phyloP scores from a whole-genome alignment of 106 monocot genomes.

The Phalaenopsis equestris region DNA sequence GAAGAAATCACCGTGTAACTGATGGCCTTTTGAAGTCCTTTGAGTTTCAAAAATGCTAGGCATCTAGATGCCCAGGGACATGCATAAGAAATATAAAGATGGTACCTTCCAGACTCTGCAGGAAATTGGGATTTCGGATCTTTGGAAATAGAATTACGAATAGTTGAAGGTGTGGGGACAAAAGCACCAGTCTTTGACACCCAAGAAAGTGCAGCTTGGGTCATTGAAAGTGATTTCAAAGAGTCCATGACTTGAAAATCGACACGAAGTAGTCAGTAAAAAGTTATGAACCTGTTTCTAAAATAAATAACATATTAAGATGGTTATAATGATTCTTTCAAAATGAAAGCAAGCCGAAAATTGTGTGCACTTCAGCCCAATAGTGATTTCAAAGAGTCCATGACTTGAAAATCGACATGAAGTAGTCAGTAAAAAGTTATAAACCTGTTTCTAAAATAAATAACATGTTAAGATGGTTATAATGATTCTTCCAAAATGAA shows the following conservation, averaged over 20 bases:
- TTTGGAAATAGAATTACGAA: constrained; percentile 64
- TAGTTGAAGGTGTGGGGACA: constrained; percentile 54
- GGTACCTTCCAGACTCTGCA: constrained; percentile 87
- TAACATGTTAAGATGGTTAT: neutral
- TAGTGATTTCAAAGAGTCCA: neutral
- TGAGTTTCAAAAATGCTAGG: constrained; percentile 68
- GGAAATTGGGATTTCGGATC: constrained; percentile 65
- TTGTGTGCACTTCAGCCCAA: neutral
- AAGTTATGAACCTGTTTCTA: neutral
- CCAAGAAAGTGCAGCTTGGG: constrained; percentile 58
- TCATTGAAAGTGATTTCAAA: constrained; percentile 30
- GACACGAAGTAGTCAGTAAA: neutral
- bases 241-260: neutral
- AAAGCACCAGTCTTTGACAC: constrained; percentile 69
- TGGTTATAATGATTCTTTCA: neutral
- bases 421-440: neutral
- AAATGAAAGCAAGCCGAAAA: neutral
- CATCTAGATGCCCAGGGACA: constrained; percentile 97
- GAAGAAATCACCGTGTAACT: constrained; percentile 39
- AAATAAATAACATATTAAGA: neutral
- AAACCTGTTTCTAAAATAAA: neutral
- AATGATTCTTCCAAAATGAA: neutral
- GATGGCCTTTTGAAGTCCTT: constrained; percentile 77
- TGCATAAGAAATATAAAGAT: constrained; percentile 88
- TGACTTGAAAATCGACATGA: neutral